These are phyloP conservation scores for Diplodia seriata DNA, from an alignment of 2,329 filamentous ascomycete species.

Conservation along the genomic window DNA sequence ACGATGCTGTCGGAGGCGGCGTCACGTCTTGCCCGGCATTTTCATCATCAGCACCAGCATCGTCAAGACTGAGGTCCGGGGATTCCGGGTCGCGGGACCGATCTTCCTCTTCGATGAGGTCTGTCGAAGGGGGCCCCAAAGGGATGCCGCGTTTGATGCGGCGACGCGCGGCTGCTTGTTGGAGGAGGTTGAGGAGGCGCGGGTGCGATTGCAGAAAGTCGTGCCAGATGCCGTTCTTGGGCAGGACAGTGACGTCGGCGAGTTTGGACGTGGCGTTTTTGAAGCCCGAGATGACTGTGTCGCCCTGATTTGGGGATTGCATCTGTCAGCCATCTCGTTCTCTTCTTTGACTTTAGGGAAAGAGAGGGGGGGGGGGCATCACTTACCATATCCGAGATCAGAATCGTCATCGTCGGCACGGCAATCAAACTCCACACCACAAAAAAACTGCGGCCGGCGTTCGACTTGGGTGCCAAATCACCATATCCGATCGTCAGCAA, in stretches of 20 bases:
- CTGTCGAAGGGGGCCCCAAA: conserved; percentile 31
- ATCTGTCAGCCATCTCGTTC: neutral
- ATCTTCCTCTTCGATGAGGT: conserved; percentile 30
- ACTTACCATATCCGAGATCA: conserved; percentile 51
- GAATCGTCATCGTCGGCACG: conserved; percentile 84
- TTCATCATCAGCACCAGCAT: neutral
- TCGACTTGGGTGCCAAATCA: conserved; percentile 77
- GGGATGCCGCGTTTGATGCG: conserved; percentile 46
- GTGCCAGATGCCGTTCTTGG: conserved; percentile 64
- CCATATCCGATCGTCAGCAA: conserved; percentile 89
- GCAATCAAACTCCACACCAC: conserved; percentile 92
- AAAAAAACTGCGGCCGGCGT: conserved; percentile 82
- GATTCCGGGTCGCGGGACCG: neutral
- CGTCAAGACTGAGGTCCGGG: neutral
- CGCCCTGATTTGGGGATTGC: conserved; percentile 60
- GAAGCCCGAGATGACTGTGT: conserved; percentile 76
- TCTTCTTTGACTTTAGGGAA: neutral
- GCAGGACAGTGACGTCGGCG: conserved; percentile 71
- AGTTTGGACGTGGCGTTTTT: conserved; percentile 67
- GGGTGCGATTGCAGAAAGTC: conserved; percentile 58
- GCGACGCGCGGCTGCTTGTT: conserved; percentile 46
- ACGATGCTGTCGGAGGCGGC: conserved; percentile 47
- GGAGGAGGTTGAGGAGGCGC: conserved; percentile 48
- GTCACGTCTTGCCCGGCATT: conserved; percentile 11
- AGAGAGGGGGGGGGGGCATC: too few relatives aligned